Evolutionary conservation across 2,329 filamentous ascomycete genomes (phyloP), one percentile per base, ranked within the genome.

Genomic region (Scopulariopsis brevicaulis): DNA sequence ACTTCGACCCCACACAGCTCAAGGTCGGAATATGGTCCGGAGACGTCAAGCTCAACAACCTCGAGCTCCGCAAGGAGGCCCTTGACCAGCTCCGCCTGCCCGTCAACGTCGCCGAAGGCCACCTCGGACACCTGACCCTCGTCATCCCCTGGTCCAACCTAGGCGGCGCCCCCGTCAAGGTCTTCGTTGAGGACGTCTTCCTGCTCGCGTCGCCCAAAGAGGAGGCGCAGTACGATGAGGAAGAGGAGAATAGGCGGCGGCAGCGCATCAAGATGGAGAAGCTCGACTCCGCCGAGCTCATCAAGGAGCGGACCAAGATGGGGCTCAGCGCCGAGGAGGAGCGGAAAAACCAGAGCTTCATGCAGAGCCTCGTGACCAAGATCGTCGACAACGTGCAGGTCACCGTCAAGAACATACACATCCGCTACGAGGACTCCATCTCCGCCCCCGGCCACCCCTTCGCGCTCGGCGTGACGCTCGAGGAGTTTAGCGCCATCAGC

Each of bases 21-120:
- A 99, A 99, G 70, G 92, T 99, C 62, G 94, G 95, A 62, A 99
- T 99, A 67, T 99, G 93, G 94, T 96, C 90, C 24, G 94, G 95
- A 66, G 94, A 99, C 76, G 94, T 99, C 67, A 96, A 96, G 75
- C 81, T 99, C 53, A 86, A 86, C 60, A 86, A 99, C 67, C 85
- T 99, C 60, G 89, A 99, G 75, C 81, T 99, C 54, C 90, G 92
- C 58, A 84, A 89, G 59, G 94, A 99, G 78, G 94, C 94, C 20
- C 86, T 99, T 63, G 94, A 99, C 69, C 95, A 99, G 77, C 83
- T 99, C 64, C 95, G 90, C 71, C 83, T 99, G 6, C 94, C 94
- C 56, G 86, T 99, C 66, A 99, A 99, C 69, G 94, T 99, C 46
- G 84, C 96, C 59, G 90, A 96, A 73, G 94, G 94, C 61, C 92